Conservation (phyloP, 2,329 filamentous ascomycete genomes). For the Colletotrichum sp. region DNA sequence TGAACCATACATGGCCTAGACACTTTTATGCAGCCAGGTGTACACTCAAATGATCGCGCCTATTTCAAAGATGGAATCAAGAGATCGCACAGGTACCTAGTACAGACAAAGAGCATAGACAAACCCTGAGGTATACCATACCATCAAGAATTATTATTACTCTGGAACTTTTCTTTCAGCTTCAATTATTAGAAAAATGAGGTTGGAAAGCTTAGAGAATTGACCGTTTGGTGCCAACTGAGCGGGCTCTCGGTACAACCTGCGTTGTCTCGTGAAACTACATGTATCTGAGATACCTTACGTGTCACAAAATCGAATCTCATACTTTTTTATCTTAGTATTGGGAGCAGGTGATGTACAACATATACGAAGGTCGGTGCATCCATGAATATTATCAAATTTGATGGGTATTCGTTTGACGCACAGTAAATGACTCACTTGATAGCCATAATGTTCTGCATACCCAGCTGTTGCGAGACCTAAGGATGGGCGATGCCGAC, state of each 20-base stretch:
- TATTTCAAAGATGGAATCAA: neutral
- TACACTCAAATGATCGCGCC: neutral
- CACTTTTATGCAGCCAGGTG: neutral
- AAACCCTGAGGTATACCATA: no score
- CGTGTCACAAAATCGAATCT: neutral
- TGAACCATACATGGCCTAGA: neutral
- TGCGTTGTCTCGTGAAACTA: no score
- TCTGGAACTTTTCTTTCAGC: neutral
- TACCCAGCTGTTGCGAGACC: neutral
- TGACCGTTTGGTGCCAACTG: no score
- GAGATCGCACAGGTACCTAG: neutral
- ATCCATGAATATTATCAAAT: neutral
- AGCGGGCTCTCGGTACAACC: no score
- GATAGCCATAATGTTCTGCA: neutral
- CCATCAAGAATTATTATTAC: neutral
- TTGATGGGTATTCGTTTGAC: neutral
- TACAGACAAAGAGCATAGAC: no score
- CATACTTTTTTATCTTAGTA: neutral
- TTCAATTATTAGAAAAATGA: neutral
- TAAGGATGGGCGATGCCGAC: neutral
- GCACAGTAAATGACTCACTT: neutral
- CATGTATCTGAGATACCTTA: neutral
- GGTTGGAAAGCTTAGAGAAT: no score
- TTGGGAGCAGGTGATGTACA: neutral
- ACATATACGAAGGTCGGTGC: neutral